phyloP scores from a whole-genome alignment of 306 rosid species.

The Begonia loranthoides region DNA sequence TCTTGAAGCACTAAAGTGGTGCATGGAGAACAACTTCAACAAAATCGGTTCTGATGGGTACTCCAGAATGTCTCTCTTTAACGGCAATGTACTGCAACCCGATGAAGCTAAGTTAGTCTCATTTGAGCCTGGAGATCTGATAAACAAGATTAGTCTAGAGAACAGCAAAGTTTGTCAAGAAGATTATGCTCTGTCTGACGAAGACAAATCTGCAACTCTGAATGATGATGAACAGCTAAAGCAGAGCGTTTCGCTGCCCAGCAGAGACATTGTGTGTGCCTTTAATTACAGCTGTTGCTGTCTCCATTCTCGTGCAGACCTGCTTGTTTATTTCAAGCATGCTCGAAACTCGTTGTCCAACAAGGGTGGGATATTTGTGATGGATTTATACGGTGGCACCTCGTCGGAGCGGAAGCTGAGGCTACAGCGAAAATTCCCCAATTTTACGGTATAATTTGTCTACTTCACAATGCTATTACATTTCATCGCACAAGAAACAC shows the following conservation, averaged over 20 bases:
- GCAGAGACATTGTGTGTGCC: slow-evolving; percentile 79
- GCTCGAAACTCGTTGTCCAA: slow-evolving; percentile 44
- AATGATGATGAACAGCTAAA: slow-evolving; percentile 14
- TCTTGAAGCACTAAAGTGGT: slow-evolving; percentile 68
- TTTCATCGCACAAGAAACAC: too few relatives aligned
- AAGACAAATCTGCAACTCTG: too few relatives aligned
- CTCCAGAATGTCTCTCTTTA: slow-evolving; percentile 76
- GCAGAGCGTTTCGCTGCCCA: slow-evolving; percentile 29
- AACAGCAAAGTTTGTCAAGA: slow-evolving; percentile 17
- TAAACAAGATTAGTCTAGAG: slow-evolving; percentile 30
- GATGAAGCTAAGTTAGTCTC: slow-evolving; percentile 50
- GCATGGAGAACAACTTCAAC: slow-evolving; percentile 63
- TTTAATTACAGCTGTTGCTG: slow-evolving; percentile 96
- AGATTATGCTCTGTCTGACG: not conserved
- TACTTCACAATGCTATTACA: not conserved
- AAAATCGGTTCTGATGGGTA: slow-evolving; percentile 52
- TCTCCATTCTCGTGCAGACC: slow-evolving; percentile 70
- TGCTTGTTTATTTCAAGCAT: slow-evolving; percentile 74
- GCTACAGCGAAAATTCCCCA: slow-evolving; percentile 75
- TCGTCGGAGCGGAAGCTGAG: slow-evolving; percentile 70
- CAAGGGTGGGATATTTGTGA: slow-evolving; percentile 78
- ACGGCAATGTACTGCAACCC: slow-evolving; percentile 79
- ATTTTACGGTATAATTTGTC: slow-evolving; percentile 55
- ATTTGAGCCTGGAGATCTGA: slow-evolving; percentile 29
- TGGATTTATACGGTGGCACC: slow-evolving; percentile 91